Base-by-base conservation (phyloP, 768 basidiomycete genomes). In the Xerocomellus dryophilus region DNA sequence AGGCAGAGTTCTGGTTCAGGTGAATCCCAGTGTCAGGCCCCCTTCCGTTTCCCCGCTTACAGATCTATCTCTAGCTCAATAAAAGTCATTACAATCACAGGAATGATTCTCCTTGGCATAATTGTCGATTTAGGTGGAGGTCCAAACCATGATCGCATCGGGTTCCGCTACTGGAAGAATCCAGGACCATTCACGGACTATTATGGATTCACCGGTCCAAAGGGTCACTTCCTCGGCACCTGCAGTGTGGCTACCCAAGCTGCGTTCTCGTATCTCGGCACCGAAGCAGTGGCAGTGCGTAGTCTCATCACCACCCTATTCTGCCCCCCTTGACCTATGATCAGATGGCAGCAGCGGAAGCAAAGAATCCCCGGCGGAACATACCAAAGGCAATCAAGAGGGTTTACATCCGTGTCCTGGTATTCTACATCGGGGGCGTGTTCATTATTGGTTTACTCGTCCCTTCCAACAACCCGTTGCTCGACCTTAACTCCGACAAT, bases 81-180 rank as follows among this genome's bases (percentile, higher is more conserved):
- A 1, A 29, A 29, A 29, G 29, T 29, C 8, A 8, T 29, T 8
- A 29, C 29, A 29, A 29, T 29, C 6, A 29, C 29, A 29, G 29
- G 29, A 29, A 29, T 29, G 8, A 29, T 29, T 29, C 6, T 29
- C 9, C 23, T 23, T 5, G 23, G 23, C 23, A 23, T 23, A 23
- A 23, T 23, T 2, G 23, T 23, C 23, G 23, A 29, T 29, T 29
- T 29, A 29, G 29, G 29, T 29, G 29, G 29, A 29, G 10, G 10
- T 29, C 29, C 29, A 29, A 29, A 7, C 0, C 29, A 29, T 1
- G 29, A 29, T 29, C 23, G 23, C 23, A 23, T 23, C 23, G 23
- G 23, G 5, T 23, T 23, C 23, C 23, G 23, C 23, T 23, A 73
- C 63, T 76, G 74, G 74, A 73, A 68, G 42, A 49, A 83, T 9